Evolutionary conservation across 208 protist species (phyloP).

Genomic region (Phytomonas sp.): DNA sequence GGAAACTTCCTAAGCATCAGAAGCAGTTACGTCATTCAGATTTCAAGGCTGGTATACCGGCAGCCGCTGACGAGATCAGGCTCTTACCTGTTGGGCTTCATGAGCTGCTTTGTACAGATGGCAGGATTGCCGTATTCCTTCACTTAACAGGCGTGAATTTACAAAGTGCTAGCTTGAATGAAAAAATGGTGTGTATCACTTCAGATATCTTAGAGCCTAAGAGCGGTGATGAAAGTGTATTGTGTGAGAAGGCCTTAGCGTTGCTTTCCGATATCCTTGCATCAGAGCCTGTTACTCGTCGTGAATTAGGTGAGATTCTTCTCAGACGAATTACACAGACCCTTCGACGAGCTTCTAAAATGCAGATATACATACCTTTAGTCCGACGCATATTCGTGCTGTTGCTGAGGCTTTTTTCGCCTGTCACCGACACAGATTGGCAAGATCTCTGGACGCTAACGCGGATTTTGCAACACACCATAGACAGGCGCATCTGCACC

Average conservation of each 20-base stretch:
- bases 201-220: neutral
- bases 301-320: conserved; percentile 11
- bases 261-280: neutral
- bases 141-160: neutral
- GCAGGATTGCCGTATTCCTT: neutral
- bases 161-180: neutral
- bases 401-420: conserved; percentile 29
- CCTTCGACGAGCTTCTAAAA: conserved; percentile 13
- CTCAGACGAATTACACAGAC: conserved; percentile 42
- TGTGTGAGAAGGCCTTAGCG: neutral
- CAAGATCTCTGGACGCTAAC: conserved; percentile 47
- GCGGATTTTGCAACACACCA: conserved; percentile 33
- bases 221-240: neutral
- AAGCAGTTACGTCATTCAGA: neutral
- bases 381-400: conserved; percentile 47
- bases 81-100: neutral
- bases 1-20: neutral
- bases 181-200: neutral
- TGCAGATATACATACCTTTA: conserved; percentile 7
- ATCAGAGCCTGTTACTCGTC: neutral
- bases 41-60: neutral
- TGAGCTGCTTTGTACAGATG: neutral
- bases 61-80: neutral
- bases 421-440: conserved; percentile 46
- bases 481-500: conserved; percentile 27